Evolutionary conservation across 176 grass and related monocot genomes (phyloP).

Genomic region (Cenchrus purpureus): DNA sequence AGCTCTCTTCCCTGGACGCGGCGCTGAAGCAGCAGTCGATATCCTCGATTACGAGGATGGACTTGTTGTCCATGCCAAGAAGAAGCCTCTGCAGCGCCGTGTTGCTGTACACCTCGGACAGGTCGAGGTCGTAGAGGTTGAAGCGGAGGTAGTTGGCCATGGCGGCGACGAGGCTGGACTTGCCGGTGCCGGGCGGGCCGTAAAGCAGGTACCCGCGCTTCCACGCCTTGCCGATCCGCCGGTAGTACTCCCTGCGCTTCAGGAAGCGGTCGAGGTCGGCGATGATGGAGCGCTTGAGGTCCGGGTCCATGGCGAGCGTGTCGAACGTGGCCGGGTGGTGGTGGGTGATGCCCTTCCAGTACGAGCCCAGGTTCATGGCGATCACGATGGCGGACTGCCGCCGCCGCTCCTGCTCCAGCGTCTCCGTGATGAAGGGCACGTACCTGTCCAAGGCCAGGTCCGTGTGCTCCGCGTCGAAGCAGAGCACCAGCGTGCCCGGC

Average conservation of each 20-base stretch:
- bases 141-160: constrained; percentile 17
- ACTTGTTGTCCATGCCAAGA: not conserved
- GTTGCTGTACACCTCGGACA: not conserved
- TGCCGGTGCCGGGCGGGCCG: constrained; percentile 40
- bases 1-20: not conserved
- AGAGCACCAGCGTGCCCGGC: constrained; percentile 11
- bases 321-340: constrained; percentile 63
- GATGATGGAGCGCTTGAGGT: constrained; percentile 15
- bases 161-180: constrained; percentile 42
- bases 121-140: constrained; percentile 20
- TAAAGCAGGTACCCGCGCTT: constrained; percentile 55
- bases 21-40: not conserved
- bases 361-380: not conserved
- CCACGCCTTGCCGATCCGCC: constrained; percentile 55
- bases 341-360: not conserved
- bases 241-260: constrained; percentile 20
- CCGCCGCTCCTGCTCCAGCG: not conserved
- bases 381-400: constrained; percentile 5
- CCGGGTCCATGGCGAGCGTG: constrained; percentile 67
- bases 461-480: constrained; percentile 43
- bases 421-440: constrained; percentile 22
- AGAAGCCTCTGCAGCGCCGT: not conserved
- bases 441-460: constrained; percentile 27
- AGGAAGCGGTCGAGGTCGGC: constrained; percentile 46
- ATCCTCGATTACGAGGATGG: not conserved